Percentiles rank a stretch among this genome's conserved stretches.
These are phyloP conservation scores for Pyrenophora tritici-repentis DNA, from an alignment of 2,329 filamentous ascomycete genomes.

Conservation along the genomic window DNA sequence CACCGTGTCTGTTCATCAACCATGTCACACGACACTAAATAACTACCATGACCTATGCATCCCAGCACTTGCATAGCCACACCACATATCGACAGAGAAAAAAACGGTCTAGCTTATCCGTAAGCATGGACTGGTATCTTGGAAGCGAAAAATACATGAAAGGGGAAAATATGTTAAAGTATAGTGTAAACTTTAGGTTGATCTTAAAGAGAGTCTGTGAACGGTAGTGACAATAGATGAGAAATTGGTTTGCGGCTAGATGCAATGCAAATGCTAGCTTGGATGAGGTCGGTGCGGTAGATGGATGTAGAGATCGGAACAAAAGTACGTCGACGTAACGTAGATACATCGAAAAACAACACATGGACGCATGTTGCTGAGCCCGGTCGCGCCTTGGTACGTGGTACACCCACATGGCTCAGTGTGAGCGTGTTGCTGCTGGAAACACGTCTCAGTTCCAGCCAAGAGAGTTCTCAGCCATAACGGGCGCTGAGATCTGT, in stretches of 20 bases:
- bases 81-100: constrained; percentile 27
- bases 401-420: constrained; percentile 40
- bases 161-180: constrained; percentile 35
- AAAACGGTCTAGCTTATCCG: constrained; percentile 42
- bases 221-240: constrained; percentile 31
- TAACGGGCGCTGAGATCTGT: constrained; percentile 86
- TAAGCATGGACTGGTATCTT: constrained; percentile 49
- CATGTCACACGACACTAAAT: constrained; percentile 27
- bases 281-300: constrained; percentile 17
- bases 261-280: constrained; percentile 22
- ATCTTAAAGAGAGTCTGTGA: constrained; percentile 44
- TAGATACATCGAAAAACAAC: constrained; percentile 29
- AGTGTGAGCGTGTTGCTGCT: constrained; percentile 6
- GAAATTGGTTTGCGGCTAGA: constrained; percentile 22
- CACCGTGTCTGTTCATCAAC: constrained; percentile 8
- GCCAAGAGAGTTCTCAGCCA: constrained; percentile 91
- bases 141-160: constrained; percentile 44
- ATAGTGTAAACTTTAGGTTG: constrained; percentile 36
- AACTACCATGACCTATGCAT: constrained; percentile 29
- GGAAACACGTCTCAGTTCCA: constrained; percentile 71
- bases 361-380: constrained; percentile 1
- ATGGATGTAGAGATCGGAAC: constrained; percentile 2
- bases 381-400: constrained; percentile 21
- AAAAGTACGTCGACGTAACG: constrained; percentile 9
- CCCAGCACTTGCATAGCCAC: constrained; percentile 20